Conservation (phyloP, 2,329 filamentous ascomycete genomes). For the Colletotrichum brevisporum region DNA sequence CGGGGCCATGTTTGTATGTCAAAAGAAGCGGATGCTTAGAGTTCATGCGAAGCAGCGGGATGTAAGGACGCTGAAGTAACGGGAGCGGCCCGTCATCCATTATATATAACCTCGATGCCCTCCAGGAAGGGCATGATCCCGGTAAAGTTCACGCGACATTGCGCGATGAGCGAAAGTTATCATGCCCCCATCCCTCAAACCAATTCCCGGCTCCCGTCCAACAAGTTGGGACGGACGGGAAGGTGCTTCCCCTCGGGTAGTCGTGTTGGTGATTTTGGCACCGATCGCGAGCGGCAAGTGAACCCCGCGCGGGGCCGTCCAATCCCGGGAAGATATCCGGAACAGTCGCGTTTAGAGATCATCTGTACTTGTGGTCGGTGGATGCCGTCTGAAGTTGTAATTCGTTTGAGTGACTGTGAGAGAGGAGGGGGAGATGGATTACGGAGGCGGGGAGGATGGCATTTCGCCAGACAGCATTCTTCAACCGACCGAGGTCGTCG, state of each 20-base stretch:
- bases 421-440: no score
- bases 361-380: neutral
- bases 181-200: neutral
- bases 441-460: no score
- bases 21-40: no score
- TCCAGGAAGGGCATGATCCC: neutral
- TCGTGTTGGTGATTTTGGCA: conserved; percentile 36
- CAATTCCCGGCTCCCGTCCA: conserved; percentile 7
- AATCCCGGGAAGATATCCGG: conserved; percentile 4
- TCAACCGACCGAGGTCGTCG: no score
- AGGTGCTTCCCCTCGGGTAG: neutral
- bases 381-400: no score
- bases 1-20: conserved; percentile 41
- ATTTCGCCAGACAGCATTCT: no score
- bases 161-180: conserved; percentile 13
- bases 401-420: no score
- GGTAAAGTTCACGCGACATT: conserved; percentile 17
- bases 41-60: neutral
- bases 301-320: conserved; percentile 16
- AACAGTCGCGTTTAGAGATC: neutral
- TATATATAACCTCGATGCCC: conserved; percentile 27
- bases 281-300: conserved; percentile 23
- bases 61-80: neutral
- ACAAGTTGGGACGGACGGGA: neutral
- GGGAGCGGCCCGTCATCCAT: neutral